Base-by-base conservation (phyloP, 2,329 filamentous ascomycete genomes). In the Fusarium praegraminearum region DNA sequence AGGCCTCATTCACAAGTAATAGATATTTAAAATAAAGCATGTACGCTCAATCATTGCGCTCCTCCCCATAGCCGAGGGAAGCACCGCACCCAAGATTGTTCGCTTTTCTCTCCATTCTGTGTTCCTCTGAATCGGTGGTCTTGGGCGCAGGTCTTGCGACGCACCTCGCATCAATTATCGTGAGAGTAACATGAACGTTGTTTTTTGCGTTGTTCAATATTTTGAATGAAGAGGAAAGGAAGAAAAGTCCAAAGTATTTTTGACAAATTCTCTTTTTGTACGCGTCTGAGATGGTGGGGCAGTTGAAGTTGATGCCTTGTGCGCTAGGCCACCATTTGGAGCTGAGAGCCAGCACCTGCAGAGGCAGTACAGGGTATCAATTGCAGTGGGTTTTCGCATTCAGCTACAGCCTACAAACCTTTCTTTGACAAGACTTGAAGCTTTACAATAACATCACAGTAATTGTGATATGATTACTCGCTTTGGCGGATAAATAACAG, bases 1-100 rank as follows among this genome's bases (percentile, higher is more conserved):
- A 49, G 5, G 32, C 28, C 35, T 62, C n/a, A 62, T 49, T 55
- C 62, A 69, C 66, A 33, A 18, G 28, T 15, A 46, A 12, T 12
- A 20, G 2, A 32, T 32, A 28, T 24, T 20, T 38, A 49, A 46
- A n/a, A 41, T 54, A 28, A 61, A 62, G 67, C 55, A 85, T 86
- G 84, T 86, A 81, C 84, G 84, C 74, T 85, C 84, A 86, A 86
- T 86, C 84, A 86, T 86, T 86, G 84, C 84, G 84, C 82, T 86
- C 84, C 84, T 84, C 79, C 83, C 80, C 84, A 86, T 78, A 56
- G 63, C 76, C 79, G 76, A 80, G 83, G 79, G 80, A 80, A 85
- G 81, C 84, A 86, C 83, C 84, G 84, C 84, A 86, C 84, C 84
- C 84, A 86, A 86, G 84, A 86, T 85, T 85, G 84, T 82, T 81